These are phyloP conservation scores for Dictyostelium capitatum DNA, from an alignment of 78 protist genomes.

Conservation along the genomic window DNA sequence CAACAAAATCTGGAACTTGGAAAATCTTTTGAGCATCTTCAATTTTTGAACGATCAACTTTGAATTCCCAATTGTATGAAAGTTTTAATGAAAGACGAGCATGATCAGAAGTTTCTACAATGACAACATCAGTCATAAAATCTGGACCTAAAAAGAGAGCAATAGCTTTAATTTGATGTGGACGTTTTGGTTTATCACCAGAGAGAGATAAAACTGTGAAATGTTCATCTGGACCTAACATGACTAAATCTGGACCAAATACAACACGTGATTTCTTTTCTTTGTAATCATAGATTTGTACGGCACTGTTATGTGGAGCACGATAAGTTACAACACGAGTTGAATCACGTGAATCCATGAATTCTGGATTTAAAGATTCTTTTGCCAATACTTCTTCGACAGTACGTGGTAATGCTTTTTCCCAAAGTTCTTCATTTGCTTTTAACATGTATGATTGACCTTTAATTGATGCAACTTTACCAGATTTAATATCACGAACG, in stretches of 20 bases:
- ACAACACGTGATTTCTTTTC: slow-evolving; percentile 91
- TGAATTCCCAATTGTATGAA: slow-evolving; percentile 95
- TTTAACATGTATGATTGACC: slow-evolving; percentile 93
- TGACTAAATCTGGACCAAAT: slow-evolving; percentile 96
- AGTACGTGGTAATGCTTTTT: slow-evolving; percentile 89
- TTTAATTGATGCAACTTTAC: slow-evolving; percentile 84
- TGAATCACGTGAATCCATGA: slow-evolving; percentile 79
- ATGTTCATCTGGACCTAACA: slow-evolving; percentile 96
- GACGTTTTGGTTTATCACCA: slow-evolving; percentile 96
- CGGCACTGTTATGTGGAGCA: slow-evolving; percentile 95
- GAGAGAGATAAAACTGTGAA: slow-evolving; percentile 93
- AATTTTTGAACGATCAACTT: slow-evolving; percentile 45
- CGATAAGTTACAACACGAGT: slow-evolving; percentile 91
- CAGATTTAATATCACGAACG: slow-evolving; percentile 92
- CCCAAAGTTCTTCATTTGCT: slow-evolving; percentile 94
- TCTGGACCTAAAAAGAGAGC: slow-evolving; percentile 95
- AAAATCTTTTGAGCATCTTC: slow-evolving; percentile 88
- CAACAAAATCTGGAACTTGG: slow-evolving; percentile 96
- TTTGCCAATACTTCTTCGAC: slow-evolving; percentile 93
- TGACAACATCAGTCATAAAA: slow-evolving; percentile 95
- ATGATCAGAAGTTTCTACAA: slow-evolving; percentile 96
- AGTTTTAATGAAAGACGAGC: slow-evolving; percentile 93
- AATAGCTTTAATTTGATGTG: slow-evolving; percentile 90
- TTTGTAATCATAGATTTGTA: slow-evolving; percentile 94
- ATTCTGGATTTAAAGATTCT: slow-evolving; percentile 63